Percentiles rank a stretch among this genome's conserved stretches.
These are phyloP conservation scores for Vanrija pseudolonga DNA, from an alignment of 1,284 basidiomycete genomes.

Conservation along the genomic window DNA sequence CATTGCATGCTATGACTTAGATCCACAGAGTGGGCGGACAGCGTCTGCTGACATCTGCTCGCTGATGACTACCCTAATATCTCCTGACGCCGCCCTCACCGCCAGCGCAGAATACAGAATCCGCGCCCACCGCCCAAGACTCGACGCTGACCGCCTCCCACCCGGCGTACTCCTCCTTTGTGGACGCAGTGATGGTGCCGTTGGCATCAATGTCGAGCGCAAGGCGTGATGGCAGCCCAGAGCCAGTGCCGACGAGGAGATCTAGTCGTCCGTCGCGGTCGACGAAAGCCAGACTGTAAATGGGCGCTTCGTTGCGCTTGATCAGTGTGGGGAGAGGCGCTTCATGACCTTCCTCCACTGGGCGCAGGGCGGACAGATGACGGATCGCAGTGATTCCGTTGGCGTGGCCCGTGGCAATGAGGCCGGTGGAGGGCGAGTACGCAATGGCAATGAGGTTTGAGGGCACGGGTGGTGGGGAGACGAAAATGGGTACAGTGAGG, in stretches of 20 bases:
- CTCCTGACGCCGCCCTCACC: conserved; percentile 37
- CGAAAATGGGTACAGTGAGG: conserved; percentile 30
- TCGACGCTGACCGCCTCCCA: conserved; percentile 46
- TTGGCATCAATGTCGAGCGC: conserved; percentile 3
- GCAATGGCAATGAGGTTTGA: conserved; percentile 57
- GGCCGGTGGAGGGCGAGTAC: conserved; percentile 49
- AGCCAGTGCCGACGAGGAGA: conserved; percentile 40
- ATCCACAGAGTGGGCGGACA: neutral
- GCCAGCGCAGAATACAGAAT: conserved; percentile 41
- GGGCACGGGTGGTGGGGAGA: conserved; percentile 19
- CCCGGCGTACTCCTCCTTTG: conserved; percentile 44
- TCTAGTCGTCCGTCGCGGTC: conserved; percentile 16
- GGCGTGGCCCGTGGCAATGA: conserved; percentile 63
- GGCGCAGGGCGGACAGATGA: conserved; percentile 50
- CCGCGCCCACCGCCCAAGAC: conserved; percentile 26
- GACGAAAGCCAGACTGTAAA: conserved; percentile 56
- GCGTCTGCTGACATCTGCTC: neutral
- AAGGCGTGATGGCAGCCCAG: conserved; percentile 42
- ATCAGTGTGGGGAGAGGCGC: conserved; percentile 43
- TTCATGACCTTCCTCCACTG: conserved; percentile 34
- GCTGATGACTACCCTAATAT: conserved; percentile 23
- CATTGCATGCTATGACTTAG: conserved; percentile 13
- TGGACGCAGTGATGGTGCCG: conserved; percentile 6
- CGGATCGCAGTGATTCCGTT: conserved; percentile 61
- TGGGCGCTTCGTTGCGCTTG: conserved; percentile 56